A percentile compares a stretch with the other conserved stretches of the same genome.
phyloP scores from a whole-genome alignment of 352 stramenopile genomes.

The Pythium oligandrum region DNA sequence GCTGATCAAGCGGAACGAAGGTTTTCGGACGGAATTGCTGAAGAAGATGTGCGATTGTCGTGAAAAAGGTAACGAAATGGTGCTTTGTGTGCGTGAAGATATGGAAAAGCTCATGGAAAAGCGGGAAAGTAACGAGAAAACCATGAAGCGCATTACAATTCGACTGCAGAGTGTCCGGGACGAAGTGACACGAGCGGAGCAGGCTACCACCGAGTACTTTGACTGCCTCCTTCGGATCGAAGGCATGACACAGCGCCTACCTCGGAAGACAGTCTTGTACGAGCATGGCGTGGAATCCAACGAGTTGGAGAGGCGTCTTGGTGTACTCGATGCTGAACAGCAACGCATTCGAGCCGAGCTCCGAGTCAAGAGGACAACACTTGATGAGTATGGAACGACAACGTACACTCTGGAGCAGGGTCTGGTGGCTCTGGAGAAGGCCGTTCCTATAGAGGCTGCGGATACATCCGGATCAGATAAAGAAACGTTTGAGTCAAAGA shows the following conservation, averaged over 20 bases:
- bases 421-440: conserved; percentile 19
- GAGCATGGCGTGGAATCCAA: conserved; percentile 36
- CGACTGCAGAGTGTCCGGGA: conserved; percentile 27
- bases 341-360: conserved; percentile 7
- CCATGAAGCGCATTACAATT: conserved; percentile 24
- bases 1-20: conserved; percentile 67
- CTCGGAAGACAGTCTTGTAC: conserved; percentile 34
- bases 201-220: conserved; percentile 43
- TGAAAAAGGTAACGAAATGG: conserved; percentile 51
- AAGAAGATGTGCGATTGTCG: conserved; percentile 26
- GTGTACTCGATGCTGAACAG: conserved; percentile 2
- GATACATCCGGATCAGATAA: too few species aligned
- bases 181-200: conserved; percentile 29
- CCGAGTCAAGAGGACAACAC: conserved; percentile 14
- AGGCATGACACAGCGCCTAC: conserved; percentile 45
- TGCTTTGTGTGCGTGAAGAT: conserved; percentile 54
- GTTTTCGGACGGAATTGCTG: conserved; percentile 42
- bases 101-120: conserved; percentile 45
- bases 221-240: conserved; percentile 53
- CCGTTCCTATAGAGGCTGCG: conserved; percentile 2
- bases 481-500: conserved; percentile 2
- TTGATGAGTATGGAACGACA: conserved; percentile 31
- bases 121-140: conserved; percentile 17
- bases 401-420: conserved; percentile 41
- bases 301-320: conserved; percentile 22